These are phyloP conservation scores for Suhomyces sp. DNA, from an alignment of 805 yeast species.

Conservation along the genomic window DNA sequence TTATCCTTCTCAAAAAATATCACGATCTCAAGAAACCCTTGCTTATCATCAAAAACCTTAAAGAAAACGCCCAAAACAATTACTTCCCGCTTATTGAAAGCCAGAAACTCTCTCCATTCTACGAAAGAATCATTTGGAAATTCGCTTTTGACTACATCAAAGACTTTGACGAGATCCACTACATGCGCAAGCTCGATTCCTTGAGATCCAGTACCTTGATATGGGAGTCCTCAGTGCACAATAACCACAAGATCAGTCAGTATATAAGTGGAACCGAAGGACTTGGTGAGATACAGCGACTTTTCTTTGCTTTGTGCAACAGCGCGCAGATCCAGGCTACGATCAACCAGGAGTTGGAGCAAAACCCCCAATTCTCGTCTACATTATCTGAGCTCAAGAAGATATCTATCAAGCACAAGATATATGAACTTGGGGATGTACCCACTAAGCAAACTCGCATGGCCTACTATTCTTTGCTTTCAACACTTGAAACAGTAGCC, in stretches of 20 bases:
- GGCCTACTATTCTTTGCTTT: conserved; percentile 12
- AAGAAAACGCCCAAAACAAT: conserved; percentile 20
- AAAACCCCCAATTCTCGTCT: conserved; percentile 9
- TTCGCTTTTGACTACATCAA: conserved; percentile 34
- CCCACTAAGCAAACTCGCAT: conserved; percentile 10
- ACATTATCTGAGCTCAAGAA: conserved; percentile 28
- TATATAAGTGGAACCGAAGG: conserved; percentile 12
- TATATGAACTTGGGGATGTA: conserved; percentile 18
- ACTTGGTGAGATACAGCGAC: conserved; percentile 21
- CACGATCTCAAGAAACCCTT: conserved; percentile 33
- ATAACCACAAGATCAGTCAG: conserved; percentile 10
- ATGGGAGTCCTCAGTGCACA: conserved; percentile 34
- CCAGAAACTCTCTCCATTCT: conserved; percentile 28
- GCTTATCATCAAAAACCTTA: conserved; percentile 27
- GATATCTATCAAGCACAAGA: conserved; percentile 29
- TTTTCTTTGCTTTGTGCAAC: conserved; percentile 23
- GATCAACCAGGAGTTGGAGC: conserved; percentile 13
- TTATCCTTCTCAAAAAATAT: conserved; percentile 35
- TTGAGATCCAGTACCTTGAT: conserved; percentile 30
- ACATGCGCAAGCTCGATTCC: conserved; percentile 18
- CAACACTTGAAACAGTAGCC: neutral
- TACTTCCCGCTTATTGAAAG: conserved; percentile 25
- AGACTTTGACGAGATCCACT: conserved; percentile 19
- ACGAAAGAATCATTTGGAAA: conserved; percentile 42
- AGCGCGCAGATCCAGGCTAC: conserved; percentile 12